Base-by-base conservation (phyloP, 164 flowering plant species). In the Chimonanthus praecox region DNA sequence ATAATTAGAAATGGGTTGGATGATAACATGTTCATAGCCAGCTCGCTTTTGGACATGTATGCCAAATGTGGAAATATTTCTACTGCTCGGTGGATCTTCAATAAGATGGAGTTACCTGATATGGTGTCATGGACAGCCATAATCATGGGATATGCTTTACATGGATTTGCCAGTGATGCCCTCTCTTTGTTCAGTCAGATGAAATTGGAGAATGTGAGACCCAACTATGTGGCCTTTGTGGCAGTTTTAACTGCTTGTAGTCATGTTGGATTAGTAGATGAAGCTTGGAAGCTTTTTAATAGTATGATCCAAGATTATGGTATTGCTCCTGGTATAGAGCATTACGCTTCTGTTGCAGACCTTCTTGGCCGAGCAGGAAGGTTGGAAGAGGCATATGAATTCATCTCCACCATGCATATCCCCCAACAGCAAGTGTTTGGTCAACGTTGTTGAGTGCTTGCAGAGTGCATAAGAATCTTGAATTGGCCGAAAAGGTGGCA, bases 61-160 rank as follows among this genome's bases (percentile, higher is more conserved):
- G 89, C 96, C 51, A 94, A 92, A 73, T 92, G 97, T 79, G 99
- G 97, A 72, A 82, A 88, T 68, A 80, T 94, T 47, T 80, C 45
- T 63, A 72, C 78, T 21, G 94, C 97, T 68, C 83, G 85, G 67
- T 73, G 83, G 81, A 81, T 94, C 68, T 92, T 92, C 74, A 83
- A 88, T 74, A 76, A 74, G 45, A 91, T 90, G 84, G 80, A 84
- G 67, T 65, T 69, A 64, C 89, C 83, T 54, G 99, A 92, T 81
- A 79, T 84, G 78, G 94, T 94, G 60, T 85, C 97, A 43, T 92
- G 95, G 94, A 94, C 97, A 21, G 95, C 98, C 80, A 91, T 94
- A 81, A 86, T 92, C 54, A 94, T 90, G 98, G 98, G 92, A 43
- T 87, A 84, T 84, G 98, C 97, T 72, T 71, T 85, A 73, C 89